Conservation (phyloP, 306 rosid species). For the Lagenaria siceraria region DNA sequence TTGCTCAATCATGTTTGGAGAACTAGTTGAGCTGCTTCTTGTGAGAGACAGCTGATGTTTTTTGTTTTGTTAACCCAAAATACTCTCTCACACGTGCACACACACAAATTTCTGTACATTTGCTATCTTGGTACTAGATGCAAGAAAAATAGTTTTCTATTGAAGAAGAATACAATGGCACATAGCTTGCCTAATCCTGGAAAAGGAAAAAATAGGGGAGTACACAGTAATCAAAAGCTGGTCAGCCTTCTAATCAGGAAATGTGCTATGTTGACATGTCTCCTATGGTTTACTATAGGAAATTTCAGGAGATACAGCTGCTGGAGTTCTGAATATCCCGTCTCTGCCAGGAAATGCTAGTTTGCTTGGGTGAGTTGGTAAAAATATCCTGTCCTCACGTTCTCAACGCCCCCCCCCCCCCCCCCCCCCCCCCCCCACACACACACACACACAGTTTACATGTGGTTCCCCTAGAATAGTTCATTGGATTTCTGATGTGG, state of each 20-base stretch:
- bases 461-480: neutral
- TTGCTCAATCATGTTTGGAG: neutral
- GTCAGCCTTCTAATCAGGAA: neutral
- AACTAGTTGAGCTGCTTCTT: neutral
- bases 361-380: conserved; percentile 73
- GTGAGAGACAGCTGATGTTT: neutral
- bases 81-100: neutral
- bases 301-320: conserved; percentile 48
- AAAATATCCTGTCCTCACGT: neutral
- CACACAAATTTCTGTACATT: neutral
- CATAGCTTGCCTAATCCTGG: neutral
- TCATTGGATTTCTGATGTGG: neutral
- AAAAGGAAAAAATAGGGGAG: neutral
- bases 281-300: conserved; percentile 29
- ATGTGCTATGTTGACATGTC: conserved; percentile 4
- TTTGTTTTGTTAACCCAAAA: neutral
- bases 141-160: neutral
- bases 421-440: neutral
- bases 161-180: neutral
- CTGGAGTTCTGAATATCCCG: conserved; percentile 37
- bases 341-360: conserved; percentile 73
- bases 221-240: neutral
- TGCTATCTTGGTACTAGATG: neutral
- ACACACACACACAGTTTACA: too few relatives aligned
- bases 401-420: neutral